These are phyloP conservation scores for Puccinia horiana DNA, from an alignment of 1,284 basidiomycete genomes.

Conservation along the genomic window DNA sequence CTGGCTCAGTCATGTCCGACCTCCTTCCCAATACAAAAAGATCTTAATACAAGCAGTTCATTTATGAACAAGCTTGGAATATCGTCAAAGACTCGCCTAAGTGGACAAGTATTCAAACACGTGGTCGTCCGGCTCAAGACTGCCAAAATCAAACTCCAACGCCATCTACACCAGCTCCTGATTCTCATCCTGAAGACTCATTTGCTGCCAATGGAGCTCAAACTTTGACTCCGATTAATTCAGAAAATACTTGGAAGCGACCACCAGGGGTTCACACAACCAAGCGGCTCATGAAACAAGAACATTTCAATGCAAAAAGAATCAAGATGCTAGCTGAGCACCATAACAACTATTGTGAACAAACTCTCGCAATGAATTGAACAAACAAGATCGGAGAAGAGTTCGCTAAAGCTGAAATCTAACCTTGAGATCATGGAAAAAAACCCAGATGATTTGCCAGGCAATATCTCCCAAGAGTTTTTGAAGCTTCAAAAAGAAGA, in stretches of 20 bases:
- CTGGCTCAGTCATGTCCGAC: not conserved
- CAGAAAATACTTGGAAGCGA: not conserved
- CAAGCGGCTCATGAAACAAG: not conserved
- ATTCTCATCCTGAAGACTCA: not conserved
- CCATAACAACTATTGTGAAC: not conserved
- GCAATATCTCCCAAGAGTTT: not conserved
- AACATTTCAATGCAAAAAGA: not conserved
- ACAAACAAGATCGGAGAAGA: not conserved
- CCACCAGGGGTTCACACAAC: not conserved
- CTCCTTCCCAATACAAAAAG: conserved; percentile 2
- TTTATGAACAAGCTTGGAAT: conserved; percentile 10
- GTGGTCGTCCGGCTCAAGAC: not conserved
- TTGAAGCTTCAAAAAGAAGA: not conserved
- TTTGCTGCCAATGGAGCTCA: not conserved
- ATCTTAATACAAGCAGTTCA: conserved; percentile 11
- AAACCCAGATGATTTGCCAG: not conserved
- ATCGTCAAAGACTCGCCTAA: not conserved
- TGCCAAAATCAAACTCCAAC: not conserved
- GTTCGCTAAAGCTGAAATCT: not conserved
- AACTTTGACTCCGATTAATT: not conserved
- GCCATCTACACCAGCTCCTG: not conserved
- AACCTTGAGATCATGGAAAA: conserved; percentile 3
- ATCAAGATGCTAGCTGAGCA: not conserved
- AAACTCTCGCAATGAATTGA: not conserved
- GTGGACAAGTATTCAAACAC: not conserved